Conservation (phyloP, 352 stramenopile genomes). For the Phytopythium chamaehyphon region DNA sequence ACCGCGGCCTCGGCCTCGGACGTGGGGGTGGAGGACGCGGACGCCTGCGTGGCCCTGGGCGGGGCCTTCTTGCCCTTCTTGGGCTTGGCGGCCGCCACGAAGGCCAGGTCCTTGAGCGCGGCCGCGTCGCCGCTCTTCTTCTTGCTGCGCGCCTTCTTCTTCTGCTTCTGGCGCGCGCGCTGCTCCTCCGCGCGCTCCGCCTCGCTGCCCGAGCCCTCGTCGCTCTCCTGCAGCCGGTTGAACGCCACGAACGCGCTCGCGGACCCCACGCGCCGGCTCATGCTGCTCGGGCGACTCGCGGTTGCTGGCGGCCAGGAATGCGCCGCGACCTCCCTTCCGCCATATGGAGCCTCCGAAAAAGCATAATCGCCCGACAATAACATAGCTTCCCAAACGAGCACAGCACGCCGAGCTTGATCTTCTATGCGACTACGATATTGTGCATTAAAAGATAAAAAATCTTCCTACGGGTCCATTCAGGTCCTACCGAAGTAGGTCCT, state of each 20-base stretch:
- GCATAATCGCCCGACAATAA: too few species aligned
- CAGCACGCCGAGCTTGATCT: too few species aligned
- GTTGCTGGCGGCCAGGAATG: too few species aligned
- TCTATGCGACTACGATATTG: too few species aligned
- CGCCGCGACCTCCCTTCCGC: too few species aligned
- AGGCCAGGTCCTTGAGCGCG: conserved; percentile 68
- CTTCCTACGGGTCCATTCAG: too few species aligned
- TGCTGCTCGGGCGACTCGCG: too few species aligned
- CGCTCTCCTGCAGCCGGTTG: conserved; percentile 36
- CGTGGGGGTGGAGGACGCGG: conserved; percentile 4
- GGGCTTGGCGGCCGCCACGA: conserved; percentile 39
- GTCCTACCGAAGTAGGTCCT: too few species aligned
- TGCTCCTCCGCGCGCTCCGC: conserved; percentile 54
- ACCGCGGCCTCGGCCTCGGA: not conserved
- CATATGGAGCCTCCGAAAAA: too few species aligned
- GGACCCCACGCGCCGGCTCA: conserved; percentile 38
- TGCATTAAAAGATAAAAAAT: too few species aligned
- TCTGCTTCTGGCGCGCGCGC: conserved; percentile 57
- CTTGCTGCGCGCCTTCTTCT: conserved; percentile 72
- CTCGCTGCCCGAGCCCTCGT: conserved; percentile 39
- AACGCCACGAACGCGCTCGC: conserved; percentile 73
- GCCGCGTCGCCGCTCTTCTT: conserved; percentile 75
- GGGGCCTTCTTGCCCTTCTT: conserved; percentile 69
- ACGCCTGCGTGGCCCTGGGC: conserved; percentile 25
- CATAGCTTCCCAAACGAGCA: too few species aligned